Evolutionary conservation across 352 stramenopile genomes (phyloP), one percentile per base, ranked within the genome.

Genomic region (Globisporangium lucens): DNA sequence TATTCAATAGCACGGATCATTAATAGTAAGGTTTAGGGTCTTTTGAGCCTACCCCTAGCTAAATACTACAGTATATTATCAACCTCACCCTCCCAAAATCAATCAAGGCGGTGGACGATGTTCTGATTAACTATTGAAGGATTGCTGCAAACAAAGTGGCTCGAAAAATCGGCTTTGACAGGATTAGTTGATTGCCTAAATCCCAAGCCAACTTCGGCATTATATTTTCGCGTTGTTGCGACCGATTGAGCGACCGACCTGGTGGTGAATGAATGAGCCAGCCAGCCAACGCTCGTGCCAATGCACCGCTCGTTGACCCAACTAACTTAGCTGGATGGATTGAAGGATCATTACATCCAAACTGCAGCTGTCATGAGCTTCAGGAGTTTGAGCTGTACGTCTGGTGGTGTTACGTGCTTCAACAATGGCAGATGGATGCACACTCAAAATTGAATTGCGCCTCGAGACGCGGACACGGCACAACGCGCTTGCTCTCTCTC

Each of bases 141-240:
- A 24, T 24, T 24, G 24, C 24, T 24, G 0, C 24, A 24, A 24
- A 24, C 24, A 24, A 24, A 24, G 2, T 1, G 3, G 29, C 55
- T 46, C 8, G 3, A 12, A 20, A 61, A 24, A 24, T 43, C 30
- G 29, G 2, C 3, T 61, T 61, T 12, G 20, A 12, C 8, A 61
- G 55, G 55, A 61, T 61, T 61, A 61, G 29, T 59, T 17, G 53
- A 41, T 4, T 20, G 2, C 3, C 27, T 58, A 43, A 43, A 43
- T 43, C 36, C 36, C 4, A 58, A 9, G 27, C 35, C 17, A 29
- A 58, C 24, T 41, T 41, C 35, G 52, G 24, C 24, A 24, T 24
- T 24, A 8, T 17, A 20, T 47, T 17, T 47, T 47, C 13, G 38
- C 12, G 12, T 47, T 47, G 38, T 20, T 17, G 38, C 13, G 4